Evolutionary conservation across 2,329 filamentous ascomycete genomes (phyloP), one percentile per base, ranked within the genome.

Genomic region (Sporothrix humicola): DNA sequence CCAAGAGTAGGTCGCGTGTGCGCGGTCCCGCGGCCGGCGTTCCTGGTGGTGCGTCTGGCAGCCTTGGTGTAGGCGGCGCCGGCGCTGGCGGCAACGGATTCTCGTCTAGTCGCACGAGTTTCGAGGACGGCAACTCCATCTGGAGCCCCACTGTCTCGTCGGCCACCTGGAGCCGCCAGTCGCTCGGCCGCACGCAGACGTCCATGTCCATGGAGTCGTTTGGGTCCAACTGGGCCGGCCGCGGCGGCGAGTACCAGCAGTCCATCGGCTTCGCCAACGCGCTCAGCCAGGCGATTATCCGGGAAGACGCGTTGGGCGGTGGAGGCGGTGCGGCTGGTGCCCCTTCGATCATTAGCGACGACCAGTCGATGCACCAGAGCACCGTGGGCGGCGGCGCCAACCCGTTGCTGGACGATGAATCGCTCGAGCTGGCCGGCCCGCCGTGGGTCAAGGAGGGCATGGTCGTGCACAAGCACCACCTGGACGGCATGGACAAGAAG

Each of bases 361-460:
- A 75, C 37, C 72, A 74, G 73, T 73, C 73, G 12, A 82, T 89
- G 48, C 23, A 56, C 65, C 48, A 44, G 26, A 86, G 31, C 31
- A 37, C 31, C 4, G 31, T 37, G 31, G 31, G 86, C 66, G 84
- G 84, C 17, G 31, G 42, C 37, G 23, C n/a, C 26, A 52, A 68
- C 1, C 89, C 92, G 37, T 84, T 98, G 10, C 88, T 98, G 0
- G 95, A 98, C 78, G 96, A 98, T 79, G 96, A 99, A 79, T 94
- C 92, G 0, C 87, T 99, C 13, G 95, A 97, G 79, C 89, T 99
- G 54, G 90, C 92, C 12, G 96, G 96, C 31, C 93, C 96, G n/a
- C 96, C 96, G 0, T 99, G 96, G 96, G 92, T 97, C 42, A 99
- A 99, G 83, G 96, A 99, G 82, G 96, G 96, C 75, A 93, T 97